Evolutionary conservation across 441 rosid genomes (phyloP), one percentile per base, ranked within the genome.

Genomic region (Jatropha multifida): DNA sequence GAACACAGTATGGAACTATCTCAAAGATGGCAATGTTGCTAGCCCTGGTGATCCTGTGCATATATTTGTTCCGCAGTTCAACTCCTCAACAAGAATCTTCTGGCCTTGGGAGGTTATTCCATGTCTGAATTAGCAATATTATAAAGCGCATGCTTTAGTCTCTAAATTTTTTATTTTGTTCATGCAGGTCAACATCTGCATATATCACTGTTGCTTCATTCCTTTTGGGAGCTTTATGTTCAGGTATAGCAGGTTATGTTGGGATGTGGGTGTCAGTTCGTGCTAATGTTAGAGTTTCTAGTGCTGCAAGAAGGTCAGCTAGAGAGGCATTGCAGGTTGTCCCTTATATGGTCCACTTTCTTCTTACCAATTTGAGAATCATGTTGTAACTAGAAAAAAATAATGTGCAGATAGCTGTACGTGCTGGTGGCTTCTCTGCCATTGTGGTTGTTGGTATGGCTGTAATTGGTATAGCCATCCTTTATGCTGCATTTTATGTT

Each of bases 201-300:
- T 94, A 65, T 79, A 92, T 92, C 77, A 96, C 97, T 81, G 99
- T 94, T 76, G 96, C 92, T 76, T 85, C 97, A 83, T 96, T 96
- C 87, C 97, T 96, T 72, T 79, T 96, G 83, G 99, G 99, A 44
- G 98, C 99, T 42, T 69, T 96, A 65, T 96, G 99, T 81, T 96
- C 98, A 37, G 99, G 98, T 83, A 69, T 86, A 74, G 99, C 98
- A 2, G 99, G 98, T 74, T 96, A 96, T 85, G 92, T 96, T 82
- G 99, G 99, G 69, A 96, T 96, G 97, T 96, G 99, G 98, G 98
- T 96, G 73, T 96, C 97, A 17, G 98, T 96, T 68, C 99, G 97
- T 80, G 98, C 99, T 79, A 96, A 96, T 85, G 99, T 92, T 69
- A 90, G 98, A 79, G 99, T 96, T 75, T 88, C 98, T 68, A 92